These are phyloP conservation scores for Pugionium cornutum DNA, from an alignment of 345 rosid species.

Conservation along the genomic window DNA sequence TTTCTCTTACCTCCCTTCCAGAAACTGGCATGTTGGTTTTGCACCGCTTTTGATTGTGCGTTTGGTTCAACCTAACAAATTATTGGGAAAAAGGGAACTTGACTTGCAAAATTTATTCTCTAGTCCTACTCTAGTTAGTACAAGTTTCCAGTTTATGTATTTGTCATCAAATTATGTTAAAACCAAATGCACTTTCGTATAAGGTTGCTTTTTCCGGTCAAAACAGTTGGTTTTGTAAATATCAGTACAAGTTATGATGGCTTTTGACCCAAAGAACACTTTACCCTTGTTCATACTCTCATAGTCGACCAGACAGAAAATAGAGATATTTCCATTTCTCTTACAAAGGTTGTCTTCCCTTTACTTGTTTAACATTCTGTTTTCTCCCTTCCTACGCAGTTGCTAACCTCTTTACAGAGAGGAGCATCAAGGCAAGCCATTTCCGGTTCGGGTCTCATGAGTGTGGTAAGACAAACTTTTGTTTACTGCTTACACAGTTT, in stretches of 20 bases:
- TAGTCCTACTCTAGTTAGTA: neutral
- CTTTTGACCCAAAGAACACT: no score
- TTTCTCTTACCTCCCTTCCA: constrained; percentile 2
- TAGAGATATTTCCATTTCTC: neutral
- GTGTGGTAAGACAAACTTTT: constrained; percentile 39
- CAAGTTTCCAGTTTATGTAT: no score
- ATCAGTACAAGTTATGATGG: neutral
- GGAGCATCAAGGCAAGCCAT: constrained; percentile 33
- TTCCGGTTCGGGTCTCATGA: constrained; percentile 33
- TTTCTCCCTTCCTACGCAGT: constrained; percentile 37
- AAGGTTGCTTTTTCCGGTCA: neutral
- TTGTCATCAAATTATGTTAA: no score
- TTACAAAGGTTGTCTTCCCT: neutral
- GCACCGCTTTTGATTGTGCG: neutral
- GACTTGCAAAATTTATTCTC: neutral
- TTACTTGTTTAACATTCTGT: neutral
- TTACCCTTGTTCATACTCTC: neutral
- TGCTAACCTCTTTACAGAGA: constrained; percentile 26
- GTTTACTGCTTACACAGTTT: neutral
- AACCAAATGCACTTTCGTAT: neutral
- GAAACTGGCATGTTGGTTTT: no score
- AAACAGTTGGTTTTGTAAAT: neutral
- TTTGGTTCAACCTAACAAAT: neutral
- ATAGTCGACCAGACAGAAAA: neutral
- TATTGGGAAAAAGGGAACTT: neutral